A percentile compares a stretch with the other conserved stretches of the same genome.
phyloP scores from a whole-genome alignment of 2,329 filamentous ascomycete species.

The Aspergillus cejpii region DNA sequence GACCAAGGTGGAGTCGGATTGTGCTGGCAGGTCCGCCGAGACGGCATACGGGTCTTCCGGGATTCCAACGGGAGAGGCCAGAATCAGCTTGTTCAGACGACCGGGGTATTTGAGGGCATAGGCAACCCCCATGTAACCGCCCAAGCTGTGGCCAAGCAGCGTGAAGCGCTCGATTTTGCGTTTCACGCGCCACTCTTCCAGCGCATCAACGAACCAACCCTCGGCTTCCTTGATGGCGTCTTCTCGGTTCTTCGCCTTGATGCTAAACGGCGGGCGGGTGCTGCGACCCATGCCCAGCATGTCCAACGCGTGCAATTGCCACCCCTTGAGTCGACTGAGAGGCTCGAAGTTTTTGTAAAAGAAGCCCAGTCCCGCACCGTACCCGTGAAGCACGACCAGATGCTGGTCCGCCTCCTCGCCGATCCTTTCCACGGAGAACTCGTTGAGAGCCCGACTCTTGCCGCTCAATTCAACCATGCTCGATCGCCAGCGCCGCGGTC shows the following conservation, averaged over 20 bases:
- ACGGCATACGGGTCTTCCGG: conserved; percentile 91
- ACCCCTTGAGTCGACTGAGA: conserved; percentile 68
- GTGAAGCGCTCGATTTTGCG: conserved; percentile 90
- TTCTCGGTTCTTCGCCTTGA: conserved; percentile 72
- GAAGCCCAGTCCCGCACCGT: conserved; percentile 91
- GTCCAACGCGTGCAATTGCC: conserved; percentile 90
- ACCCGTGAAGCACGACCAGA: conserved; percentile 92
- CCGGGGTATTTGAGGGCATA: conserved; percentile 97
- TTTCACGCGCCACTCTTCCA: conserved; percentile 91
- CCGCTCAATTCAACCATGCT: conserved; percentile 77
- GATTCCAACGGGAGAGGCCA: conserved; percentile 89
- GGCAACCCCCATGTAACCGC: conserved; percentile 88
- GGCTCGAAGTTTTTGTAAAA: conserved; percentile 98
- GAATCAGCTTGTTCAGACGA: conserved; percentile 87
- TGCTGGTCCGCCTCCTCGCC: conserved; percentile 76
- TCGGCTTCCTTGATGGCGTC: conserved; percentile 83
- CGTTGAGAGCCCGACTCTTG: conserved; percentile 81
- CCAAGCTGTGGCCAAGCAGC: conserved; percentile 83
- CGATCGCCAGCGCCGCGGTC: conserved; percentile 77
- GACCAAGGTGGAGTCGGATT: conserved; percentile 62
- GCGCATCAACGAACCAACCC: conserved; percentile 88
- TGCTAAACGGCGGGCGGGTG: conserved; percentile 72
- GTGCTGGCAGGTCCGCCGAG: conserved; percentile 70
- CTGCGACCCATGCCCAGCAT: conserved; percentile 93
- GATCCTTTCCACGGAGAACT: conserved; percentile 80